Base-by-base conservation (phyloP, 768 basidiomycete genomes). In the Terana coerulea region DNA sequence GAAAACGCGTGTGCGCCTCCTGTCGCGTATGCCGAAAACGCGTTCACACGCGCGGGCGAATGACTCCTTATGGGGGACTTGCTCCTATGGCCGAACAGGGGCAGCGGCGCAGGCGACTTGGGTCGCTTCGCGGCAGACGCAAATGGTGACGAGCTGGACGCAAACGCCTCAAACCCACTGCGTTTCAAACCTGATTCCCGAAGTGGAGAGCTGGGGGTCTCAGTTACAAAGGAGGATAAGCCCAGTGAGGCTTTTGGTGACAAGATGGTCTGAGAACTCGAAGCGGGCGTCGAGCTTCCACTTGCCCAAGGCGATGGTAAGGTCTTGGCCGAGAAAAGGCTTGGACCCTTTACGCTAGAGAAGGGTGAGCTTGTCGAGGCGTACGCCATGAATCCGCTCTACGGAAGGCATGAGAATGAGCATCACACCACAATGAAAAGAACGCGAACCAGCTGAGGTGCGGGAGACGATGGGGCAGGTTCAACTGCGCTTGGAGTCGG, bases 341-440 rank as follows among this genome's bases (percentile, higher is more conserved):
- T 86, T 53, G 83, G 78, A 41, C 86, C 88, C 58, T 84, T 88
- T 61, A 87, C 81, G 41, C 78, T 67, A 12, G 85, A 81, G 60
- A 91, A 91, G 4, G 88, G 88, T 2, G 88, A 90, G 49, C 73
- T 76, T 10, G 79, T 71, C 2, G 86, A 84, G 11, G 88, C 88
- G 59, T 89, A 91, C 2, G 87, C 84, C 78, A 84, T 83, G 66
- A 91, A 91, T 22, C 88, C 88, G 47, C 78, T 71, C 86, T 86
- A 45, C 30, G 48, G 39, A 40, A 12, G 17, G 17, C 17, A 22
- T 44, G 8, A 49, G 42, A 29, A 12, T 39, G 36, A 12, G 45
- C 28, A 54, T 47, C 51, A 25, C 24, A 17, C 46, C 40, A 35
- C 34, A 37, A 46, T 24, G 54, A 49, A 44, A 57, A 26, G 7